Base-by-base conservation (phyloP, 2,329 filamentous ascomycete genomes). In the Lizonia empirigonia region DNA sequence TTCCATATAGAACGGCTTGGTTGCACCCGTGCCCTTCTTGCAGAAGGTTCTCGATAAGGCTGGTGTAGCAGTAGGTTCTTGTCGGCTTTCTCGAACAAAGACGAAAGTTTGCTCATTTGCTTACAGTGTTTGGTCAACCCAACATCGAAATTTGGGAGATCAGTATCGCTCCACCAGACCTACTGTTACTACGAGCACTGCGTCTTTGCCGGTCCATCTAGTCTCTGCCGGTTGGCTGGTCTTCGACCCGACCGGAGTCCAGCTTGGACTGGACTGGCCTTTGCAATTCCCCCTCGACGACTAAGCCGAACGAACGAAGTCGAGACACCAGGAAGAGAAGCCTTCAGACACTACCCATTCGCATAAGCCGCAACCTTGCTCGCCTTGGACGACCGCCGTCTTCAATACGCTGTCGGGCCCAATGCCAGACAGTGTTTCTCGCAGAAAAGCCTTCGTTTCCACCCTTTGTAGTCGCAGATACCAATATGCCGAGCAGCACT, bases 191-290 rank as follows among this genome's bases (percentile, higher is more conserved):
- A 26, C 18, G 13, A 22, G 23, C 58, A 58, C 20, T 56, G 54
- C 37, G 36, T 16, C 0, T 58, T 58, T 18, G 3, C n/a, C 34
- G 9, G 29, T 59, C 18, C 18, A 16, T 2, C 12, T 47, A 10
- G 9, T 18, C n/a, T 16, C 20, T 5, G 24, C 35, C 2, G 12
- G 12, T 6, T 29, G 32, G 12, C 53, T 44, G 18, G 44, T 59
- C 39, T 56, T 61, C 29, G 60, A 63, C 32, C 56, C 58, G 0
- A 63, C 60, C 0, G 58, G 60, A 3, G 34, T 55, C 3, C 60
- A 63, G 18, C 59, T 58, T 22, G 58, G 56, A 1, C 39, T 51
- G 3, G 33, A 54, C 5, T 62, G 58, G 60, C 44, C 52, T 7
- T n/a, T 63, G 2, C 35, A 59, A 8, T 33, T 44, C 15, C 37